Conservation (phyloP, 176 grass and related monocot genomes). For the Carex kokanica region DNA sequence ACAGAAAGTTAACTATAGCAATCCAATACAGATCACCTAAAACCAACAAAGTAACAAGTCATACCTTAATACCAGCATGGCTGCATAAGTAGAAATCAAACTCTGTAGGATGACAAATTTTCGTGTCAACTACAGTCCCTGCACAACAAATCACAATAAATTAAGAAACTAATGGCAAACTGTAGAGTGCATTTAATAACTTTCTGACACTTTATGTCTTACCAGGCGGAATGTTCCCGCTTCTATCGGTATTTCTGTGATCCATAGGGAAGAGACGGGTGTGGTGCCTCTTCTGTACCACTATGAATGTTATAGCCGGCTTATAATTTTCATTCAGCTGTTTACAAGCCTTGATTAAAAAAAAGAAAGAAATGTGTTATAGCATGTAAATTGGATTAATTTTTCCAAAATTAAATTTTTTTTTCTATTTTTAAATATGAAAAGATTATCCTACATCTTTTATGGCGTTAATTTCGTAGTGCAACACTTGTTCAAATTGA, state of each 20-base stretch:
- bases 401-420: not conserved
- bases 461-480: constrained; percentile 54
- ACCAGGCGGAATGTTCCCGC: constrained; percentile 59
- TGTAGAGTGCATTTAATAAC: not conserved
- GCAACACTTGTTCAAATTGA: constrained; percentile 56
- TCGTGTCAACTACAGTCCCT: constrained; percentile 68
- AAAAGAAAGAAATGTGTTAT: not conserved
- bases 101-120: constrained; percentile 73
- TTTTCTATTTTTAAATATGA: not conserved
- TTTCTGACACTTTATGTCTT: not conserved
- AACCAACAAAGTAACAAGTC: not conserved
- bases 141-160: constrained; percentile 6
- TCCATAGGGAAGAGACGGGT: constrained; percentile 52
- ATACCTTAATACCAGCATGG: constrained; percentile 70
- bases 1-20: not conserved
- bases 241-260: not conserved
- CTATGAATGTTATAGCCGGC: constrained; percentile 63
- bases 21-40: not conserved
- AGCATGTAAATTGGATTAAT: not conserved
- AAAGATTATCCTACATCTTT: constrained; percentile 23
- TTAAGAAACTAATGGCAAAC: not conserved
- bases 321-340: constrained; percentile 39
- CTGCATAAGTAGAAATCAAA: constrained; percentile 82
- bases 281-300: constrained; percentile 84
- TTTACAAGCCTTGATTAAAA: constrained; percentile 51